Evolutionary conservation across 768 basidiomycete genomes (phyloP).

Genomic region (Boletus rubescentipes): DNA sequence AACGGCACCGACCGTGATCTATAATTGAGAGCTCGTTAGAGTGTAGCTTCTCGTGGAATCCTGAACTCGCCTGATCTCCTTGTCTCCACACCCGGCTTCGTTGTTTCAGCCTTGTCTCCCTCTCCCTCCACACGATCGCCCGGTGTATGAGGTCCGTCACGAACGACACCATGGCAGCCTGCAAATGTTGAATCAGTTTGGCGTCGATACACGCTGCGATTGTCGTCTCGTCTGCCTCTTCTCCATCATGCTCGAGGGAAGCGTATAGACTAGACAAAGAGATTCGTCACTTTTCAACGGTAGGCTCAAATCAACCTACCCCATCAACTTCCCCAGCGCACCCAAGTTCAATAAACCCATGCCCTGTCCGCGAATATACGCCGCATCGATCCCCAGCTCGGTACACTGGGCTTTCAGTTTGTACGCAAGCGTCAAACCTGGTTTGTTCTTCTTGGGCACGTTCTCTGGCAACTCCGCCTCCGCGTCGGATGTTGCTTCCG

Average conservation of each 20-base stretch:
- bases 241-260: conserved; percentile 22
- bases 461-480: conserved; percentile 10
- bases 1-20: conserved; percentile 48
- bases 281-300: conserved; percentile 1
- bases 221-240: conserved; percentile 22
- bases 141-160: conserved; percentile 49
- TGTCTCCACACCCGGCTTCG: conserved; percentile 60
- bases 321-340: conserved; percentile 39
- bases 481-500: conserved; percentile 7
- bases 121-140: conserved; percentile 54
- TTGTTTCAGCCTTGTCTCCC: conserved; percentile 56
- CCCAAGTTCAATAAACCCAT: conserved; percentile 43
- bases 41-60: background rate
- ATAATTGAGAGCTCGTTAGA: conserved; percentile 4
- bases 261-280: conserved; percentile 28
- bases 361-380: conserved; percentile 40
- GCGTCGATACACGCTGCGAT: conserved; percentile 45
- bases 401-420: conserved; percentile 43
- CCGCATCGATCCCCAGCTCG: conserved; percentile 44
- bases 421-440: conserved; percentile 47
- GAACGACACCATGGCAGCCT: conserved; percentile 49
- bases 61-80: conserved; percentile 40
- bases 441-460: conserved; percentile 12
- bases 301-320: conserved; percentile 31
- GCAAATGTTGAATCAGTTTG: conserved; percentile 46